These are phyloP conservation scores for Fusarium continuum DNA, from an alignment of 2,329 filamentous ascomycete species.

Conservation along the genomic window DNA sequence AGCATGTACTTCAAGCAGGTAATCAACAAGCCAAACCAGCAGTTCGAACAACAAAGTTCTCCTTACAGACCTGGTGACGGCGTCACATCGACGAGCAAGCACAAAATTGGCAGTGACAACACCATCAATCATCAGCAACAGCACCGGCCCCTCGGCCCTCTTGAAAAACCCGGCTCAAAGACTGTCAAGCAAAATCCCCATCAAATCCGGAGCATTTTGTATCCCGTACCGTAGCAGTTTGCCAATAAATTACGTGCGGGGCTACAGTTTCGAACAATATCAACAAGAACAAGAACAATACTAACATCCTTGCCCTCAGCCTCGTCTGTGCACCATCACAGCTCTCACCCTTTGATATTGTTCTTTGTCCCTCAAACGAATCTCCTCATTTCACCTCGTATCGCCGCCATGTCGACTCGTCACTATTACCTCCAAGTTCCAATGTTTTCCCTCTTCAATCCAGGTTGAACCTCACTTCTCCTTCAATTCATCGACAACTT, in stretches of 20 bases:
- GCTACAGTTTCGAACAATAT: conserved; percentile 20
- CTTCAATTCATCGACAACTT: not conserved
- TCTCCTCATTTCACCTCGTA: not conserved
- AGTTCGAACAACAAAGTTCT: not conserved
- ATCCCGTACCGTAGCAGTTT: not conserved
- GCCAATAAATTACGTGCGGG: not conserved
- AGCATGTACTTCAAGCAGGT: too few species aligned
- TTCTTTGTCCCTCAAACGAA: conserved; percentile 35
- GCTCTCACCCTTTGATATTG: conserved; percentile 22
- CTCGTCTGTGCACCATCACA: conserved; percentile 31
- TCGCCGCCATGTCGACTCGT: conserved; percentile 1
- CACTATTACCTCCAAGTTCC: not conserved
- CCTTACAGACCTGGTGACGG: not conserved
- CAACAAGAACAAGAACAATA: conserved; percentile 35
- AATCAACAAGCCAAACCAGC: too few species aligned
- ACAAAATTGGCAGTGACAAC: not conserved
- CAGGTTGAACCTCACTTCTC: not conserved
- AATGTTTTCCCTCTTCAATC: not conserved
- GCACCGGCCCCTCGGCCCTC: not conserved
- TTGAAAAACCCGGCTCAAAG: not conserved
- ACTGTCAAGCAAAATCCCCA: not conserved
- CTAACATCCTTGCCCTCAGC: conserved; percentile 5
- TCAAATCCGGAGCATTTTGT: not conserved
- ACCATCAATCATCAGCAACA: not conserved
- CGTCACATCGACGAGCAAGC: not conserved